Evolutionary conservation across 257 asterid genomes (phyloP).

Genomic region (Rauvolfia tetraphylla): DNA sequence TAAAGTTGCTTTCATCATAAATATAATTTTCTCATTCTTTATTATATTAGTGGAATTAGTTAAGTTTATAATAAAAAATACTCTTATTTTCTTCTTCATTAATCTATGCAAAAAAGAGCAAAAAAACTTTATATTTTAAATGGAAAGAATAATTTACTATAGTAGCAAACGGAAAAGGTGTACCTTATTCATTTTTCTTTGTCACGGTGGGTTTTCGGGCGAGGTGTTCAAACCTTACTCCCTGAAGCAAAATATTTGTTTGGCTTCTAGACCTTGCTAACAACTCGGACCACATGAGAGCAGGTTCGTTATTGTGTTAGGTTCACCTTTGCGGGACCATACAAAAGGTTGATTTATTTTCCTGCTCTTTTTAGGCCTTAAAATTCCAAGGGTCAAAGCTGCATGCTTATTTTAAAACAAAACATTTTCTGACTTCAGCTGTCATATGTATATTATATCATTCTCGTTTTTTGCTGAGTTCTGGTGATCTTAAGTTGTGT

Average conservation of each 20-base stretch:
- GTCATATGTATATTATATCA: not conserved
- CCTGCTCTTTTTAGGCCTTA: not conserved
- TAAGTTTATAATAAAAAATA: no score
- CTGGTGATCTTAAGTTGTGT: not conserved
- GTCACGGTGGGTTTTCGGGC: not conserved
- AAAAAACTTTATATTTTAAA: no score
- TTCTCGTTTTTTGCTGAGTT: not conserved
- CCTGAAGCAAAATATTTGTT: no score
- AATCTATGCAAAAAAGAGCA: no score
- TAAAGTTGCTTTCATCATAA: no score
- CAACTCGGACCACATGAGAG: no score
- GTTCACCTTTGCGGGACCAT: not conserved
- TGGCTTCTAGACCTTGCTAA: not conserved
- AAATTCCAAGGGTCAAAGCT: not conserved
- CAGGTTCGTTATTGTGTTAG: not conserved
- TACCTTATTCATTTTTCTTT: not conserved
- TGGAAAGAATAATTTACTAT: no score
- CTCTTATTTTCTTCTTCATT: no score
- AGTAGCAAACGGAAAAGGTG: not conserved
- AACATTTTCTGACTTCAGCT: not conserved
- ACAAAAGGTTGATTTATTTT: no score
- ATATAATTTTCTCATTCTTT: no score
- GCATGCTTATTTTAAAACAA: not conserved
- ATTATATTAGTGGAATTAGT: no score
- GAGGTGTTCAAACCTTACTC: not conserved